Conservation (phyloP, 495 filamentous ascomycete species). For the Halenospora varia region DNA sequence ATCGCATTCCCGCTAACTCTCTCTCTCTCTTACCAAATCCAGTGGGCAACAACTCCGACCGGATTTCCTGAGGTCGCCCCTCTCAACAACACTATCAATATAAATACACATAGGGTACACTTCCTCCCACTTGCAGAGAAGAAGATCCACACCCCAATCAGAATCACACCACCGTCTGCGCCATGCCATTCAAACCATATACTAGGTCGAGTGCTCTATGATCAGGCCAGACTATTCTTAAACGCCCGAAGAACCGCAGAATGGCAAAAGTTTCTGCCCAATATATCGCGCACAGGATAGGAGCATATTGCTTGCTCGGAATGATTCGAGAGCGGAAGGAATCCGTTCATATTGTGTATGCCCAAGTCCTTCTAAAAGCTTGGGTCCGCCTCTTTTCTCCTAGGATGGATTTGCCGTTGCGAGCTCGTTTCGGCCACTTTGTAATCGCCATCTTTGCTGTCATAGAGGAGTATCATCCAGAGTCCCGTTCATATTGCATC, state of each 20-base stretch:
- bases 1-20: too few species aligned
- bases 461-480: constrained; percentile 47
- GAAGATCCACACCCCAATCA: neutral
- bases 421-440: neutral
- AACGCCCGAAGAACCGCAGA: neutral
- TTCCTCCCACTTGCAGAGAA: neutral
- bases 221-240: neutral
- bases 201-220: neutral
- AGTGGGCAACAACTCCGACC: neutral
- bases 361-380: neutral
- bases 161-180: neutral
- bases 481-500: neutral
- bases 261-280: neutral
- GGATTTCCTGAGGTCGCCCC: neutral
- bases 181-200: neutral
- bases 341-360: neutral
- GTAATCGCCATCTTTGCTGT: neutral
- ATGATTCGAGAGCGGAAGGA: neutral
- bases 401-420: neutral
- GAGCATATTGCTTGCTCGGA: neutral
- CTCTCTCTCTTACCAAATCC: too few species aligned
- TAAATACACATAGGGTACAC: neutral
- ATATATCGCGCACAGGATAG: neutral
- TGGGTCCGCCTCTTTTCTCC: neutral
- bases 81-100: neutral